phyloP scores from a whole-genome alignment of 2,329 filamentous ascomycete genomes.

The Chlorencoelia australis region DNA sequence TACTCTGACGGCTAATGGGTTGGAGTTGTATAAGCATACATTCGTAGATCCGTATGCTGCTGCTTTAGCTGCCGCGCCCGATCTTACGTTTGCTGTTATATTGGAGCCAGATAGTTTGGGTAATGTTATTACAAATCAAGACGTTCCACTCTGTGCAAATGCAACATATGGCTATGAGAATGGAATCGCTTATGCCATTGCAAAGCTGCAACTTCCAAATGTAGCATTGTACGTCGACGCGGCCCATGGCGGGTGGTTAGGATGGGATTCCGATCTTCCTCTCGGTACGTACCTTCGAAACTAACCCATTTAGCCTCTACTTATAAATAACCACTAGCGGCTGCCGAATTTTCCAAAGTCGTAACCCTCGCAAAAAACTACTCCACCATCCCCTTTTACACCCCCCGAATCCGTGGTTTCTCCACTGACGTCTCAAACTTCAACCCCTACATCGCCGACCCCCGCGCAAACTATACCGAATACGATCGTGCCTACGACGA shows the following conservation, averaged over 20 bases:
- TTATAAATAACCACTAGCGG: constrained; percentile 26
- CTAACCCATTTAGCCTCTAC: background rate
- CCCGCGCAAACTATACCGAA: constrained; percentile 33
- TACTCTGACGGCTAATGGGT: constrained; percentile 27
- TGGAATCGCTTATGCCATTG: constrained; percentile 34
- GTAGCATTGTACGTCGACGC: constrained; percentile 34
- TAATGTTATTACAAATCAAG: constrained; percentile 34
- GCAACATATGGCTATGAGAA: constrained; percentile 32
- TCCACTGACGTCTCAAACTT: constrained; percentile 37
- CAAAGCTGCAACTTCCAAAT: constrained; percentile 30
- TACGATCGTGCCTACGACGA: constrained; percentile 33
- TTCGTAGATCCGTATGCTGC: constrained; percentile 32
- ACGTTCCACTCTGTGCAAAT: constrained; percentile 29
- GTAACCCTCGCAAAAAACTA: constrained; percentile 25
- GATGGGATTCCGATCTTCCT: constrained; percentile 32
- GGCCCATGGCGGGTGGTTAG: constrained; percentile 35
- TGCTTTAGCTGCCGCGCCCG: constrained; percentile 29
- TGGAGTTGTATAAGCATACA: constrained; percentile 32
- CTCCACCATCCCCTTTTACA: constrained; percentile 5
- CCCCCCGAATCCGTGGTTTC: constrained; percentile 32
- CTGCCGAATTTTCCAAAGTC: constrained; percentile 32
- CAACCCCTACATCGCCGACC: constrained; percentile 31
- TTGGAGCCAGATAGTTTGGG: constrained; percentile 36
- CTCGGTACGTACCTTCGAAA: constrained; percentile 22
- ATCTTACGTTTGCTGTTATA: constrained; percentile 34